Evolutionary conservation across 176 grass and related monocot genomes (phyloP).

Genomic region (Oryza glaberrima): DNA sequence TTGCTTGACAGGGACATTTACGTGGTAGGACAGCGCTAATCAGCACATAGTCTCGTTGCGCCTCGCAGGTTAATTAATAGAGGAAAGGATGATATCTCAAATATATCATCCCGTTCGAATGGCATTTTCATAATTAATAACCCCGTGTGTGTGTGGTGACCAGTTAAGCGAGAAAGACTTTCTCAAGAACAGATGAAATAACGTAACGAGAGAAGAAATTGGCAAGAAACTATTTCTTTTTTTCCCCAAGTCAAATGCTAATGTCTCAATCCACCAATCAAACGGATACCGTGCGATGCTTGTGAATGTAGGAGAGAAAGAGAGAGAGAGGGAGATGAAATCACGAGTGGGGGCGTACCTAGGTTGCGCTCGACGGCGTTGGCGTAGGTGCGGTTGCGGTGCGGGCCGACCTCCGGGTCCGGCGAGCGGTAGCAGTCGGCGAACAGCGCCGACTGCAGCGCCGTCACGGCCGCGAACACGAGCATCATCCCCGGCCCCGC

Average conservation of each 20-base stretch:
- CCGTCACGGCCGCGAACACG: slow-evolving; percentile 81
- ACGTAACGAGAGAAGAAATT: background rate
- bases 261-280: background rate
- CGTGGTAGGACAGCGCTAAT: background rate
- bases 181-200: background rate
- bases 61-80: background rate
- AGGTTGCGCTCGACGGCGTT: slow-evolving; percentile 79
- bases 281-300: background rate
- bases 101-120: no score
- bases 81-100: no score
- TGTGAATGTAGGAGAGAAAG: background rate
- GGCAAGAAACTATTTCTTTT: background rate
- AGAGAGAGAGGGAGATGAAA: background rate
- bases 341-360: slow-evolving; percentile 42
- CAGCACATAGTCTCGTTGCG: background rate
- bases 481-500: slow-evolving; percentile 80
- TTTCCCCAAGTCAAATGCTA: background rate
- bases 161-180: background rate
- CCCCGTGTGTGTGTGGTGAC: background rate
- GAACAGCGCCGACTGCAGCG: slow-evolving; percentile 78
- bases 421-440: slow-evolving; percentile 94
- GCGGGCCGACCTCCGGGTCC: slow-evolving; percentile 71
- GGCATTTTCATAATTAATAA: background rate
- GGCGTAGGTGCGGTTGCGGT: slow-evolving; percentile 91
- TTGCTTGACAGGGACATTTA: background rate